Evolutionary conservation across 495 filamentous ascomycete species (phyloP).

Genomic region (Ramalina peruviana): DNA sequence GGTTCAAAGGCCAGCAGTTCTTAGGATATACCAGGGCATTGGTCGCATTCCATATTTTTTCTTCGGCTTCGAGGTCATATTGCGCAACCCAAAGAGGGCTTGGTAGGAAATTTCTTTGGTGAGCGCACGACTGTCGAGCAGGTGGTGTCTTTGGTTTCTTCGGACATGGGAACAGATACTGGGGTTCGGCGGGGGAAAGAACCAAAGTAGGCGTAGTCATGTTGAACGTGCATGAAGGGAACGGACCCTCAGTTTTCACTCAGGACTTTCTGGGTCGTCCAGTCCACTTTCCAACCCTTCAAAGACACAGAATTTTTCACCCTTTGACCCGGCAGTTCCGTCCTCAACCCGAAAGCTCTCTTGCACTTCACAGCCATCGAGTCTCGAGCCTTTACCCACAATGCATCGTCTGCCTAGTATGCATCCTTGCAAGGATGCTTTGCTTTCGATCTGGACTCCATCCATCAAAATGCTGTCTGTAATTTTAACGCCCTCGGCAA

Average conservation of each 20-base stretch:
- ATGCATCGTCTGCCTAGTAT: conserved; percentile 62
- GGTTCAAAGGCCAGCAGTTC: no score
- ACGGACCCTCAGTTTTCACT: not conserved
- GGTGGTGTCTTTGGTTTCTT: not conserved
- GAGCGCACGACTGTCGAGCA: not conserved
- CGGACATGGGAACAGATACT: not conserved
- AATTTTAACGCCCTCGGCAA: conserved; percentile 65
- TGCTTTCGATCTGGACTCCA: conserved; percentile 64
- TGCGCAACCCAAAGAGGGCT: no score
- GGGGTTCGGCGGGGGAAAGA: not conserved
- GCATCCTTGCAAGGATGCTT: conserved; percentile 65
- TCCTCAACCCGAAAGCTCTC: conserved; percentile 71
- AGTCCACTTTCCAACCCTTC: conserved; percentile 52
- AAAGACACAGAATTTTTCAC: conserved; percentile 75
- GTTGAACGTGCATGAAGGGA: not conserved
- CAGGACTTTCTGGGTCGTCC: conserved; percentile 20
- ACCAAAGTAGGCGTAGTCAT: not conserved
- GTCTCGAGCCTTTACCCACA: conserved; percentile 57
- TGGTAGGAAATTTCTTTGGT: not conserved
- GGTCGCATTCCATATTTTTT: no score
- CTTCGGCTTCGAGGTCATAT: no score
- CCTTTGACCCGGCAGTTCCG: conserved; percentile 61
- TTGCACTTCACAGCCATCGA: conserved; percentile 84
- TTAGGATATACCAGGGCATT: no score
- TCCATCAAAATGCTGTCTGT: conserved; percentile 83